These are phyloP conservation scores for Physcia stellaris DNA, from an alignment of 495 filamentous ascomycete genomes.

Conservation along the genomic window DNA sequence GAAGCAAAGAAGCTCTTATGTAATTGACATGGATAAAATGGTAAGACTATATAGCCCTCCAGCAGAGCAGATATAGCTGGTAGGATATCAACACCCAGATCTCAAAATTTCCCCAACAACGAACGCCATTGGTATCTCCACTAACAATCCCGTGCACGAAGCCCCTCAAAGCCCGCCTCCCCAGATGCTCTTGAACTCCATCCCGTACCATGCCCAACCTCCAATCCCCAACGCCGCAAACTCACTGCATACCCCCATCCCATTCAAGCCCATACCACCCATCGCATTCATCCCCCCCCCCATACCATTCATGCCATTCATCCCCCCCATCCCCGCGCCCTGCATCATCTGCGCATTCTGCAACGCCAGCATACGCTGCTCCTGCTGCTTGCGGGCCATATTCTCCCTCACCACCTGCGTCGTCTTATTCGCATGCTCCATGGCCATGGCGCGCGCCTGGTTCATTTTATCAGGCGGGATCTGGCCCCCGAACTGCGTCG, in stretches of 20 bases:
- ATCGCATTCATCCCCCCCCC: conserved; percentile 2
- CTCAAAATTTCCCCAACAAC: no score
- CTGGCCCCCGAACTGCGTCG: conserved; percentile 28
- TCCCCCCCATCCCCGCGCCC: conserved; percentile 7
- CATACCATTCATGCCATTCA: conserved; percentile 3
- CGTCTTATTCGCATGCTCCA: conserved; percentile 31
- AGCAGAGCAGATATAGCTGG: no score
- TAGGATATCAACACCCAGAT: no score
- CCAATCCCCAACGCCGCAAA: neutral
- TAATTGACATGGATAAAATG: no score
- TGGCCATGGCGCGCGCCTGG: conserved; percentile 20
- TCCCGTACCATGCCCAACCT: no score
- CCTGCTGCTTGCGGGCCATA: conserved; percentile 31
- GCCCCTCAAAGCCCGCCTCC: no score
- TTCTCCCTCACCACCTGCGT: conserved; percentile 23
- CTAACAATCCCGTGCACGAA: no score
- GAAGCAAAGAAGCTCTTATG: no score
- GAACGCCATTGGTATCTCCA: no score
- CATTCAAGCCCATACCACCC: conserved; percentile 1
- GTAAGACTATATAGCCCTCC: no score
- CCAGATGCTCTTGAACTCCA: no score
- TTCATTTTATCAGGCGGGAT: neutral
- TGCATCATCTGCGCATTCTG: conserved; percentile 16
- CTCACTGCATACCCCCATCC: neutral
- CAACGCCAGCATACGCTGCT: conserved; percentile 29